Percentiles rank a stretch among this genome's conserved stretches.
These are phyloP conservation scores for Psophocarpus tetragonolobus DNA, from an alignment of 306 rosid genomes.

Conservation along the genomic window DNA sequence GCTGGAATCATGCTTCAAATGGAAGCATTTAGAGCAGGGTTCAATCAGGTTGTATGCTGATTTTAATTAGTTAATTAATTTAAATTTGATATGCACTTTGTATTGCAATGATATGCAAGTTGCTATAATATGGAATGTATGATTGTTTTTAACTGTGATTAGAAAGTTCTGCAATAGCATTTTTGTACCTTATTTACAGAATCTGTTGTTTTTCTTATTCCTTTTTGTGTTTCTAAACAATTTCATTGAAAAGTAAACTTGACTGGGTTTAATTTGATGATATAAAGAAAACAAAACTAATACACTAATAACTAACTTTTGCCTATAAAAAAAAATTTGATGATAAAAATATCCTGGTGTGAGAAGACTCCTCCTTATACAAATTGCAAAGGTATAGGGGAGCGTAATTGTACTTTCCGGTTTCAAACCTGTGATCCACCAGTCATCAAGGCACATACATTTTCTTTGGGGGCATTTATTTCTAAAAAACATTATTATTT, in stretches of 20 bases:
- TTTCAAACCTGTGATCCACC: too few relatives aligned
- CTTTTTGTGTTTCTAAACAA: not conserved
- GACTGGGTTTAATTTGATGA: not conserved
- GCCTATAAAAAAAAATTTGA: too few relatives aligned
- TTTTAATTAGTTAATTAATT: conserved; percentile 9
- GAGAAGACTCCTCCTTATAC: too few relatives aligned
- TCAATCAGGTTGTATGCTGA: conserved; percentile 74
- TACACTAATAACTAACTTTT: too few relatives aligned
- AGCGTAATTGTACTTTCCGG: too few relatives aligned
- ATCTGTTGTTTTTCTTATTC: not conserved
- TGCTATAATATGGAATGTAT: not conserved
- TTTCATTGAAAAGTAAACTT: conserved; percentile 2
- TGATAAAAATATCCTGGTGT: too few relatives aligned
- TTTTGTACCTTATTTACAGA: not conserved
- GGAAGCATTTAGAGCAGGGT: conserved; percentile 94
- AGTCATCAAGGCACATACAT: too few relatives aligned
- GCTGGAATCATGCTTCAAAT: conserved; percentile 79
- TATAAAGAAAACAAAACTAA: too few relatives aligned
- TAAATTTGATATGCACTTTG: not conserved
- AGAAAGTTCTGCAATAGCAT: not conserved
- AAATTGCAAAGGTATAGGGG: too few relatives aligned
- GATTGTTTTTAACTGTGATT: not conserved
- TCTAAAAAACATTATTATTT: not conserved
- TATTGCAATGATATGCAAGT: not conserved
- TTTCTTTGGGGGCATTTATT: not conserved